Conservation (phyloP, 1,139 yeast species). For the Blastobotrys ciferrii region DNA sequence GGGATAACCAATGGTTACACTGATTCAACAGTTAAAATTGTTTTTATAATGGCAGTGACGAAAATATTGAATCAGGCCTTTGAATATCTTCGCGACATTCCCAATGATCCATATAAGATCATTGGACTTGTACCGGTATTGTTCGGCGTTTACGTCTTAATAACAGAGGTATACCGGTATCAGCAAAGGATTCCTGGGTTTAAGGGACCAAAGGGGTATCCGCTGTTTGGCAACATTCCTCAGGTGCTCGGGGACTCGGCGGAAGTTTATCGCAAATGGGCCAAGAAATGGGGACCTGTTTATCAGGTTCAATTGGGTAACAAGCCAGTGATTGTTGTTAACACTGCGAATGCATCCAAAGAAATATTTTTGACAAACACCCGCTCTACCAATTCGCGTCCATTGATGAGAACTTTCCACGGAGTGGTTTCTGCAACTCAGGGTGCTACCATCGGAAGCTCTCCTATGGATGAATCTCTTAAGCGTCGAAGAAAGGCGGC, state of each 20-base stretch:
- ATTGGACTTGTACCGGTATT: neutral
- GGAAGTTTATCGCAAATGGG: conserved; percentile 46
- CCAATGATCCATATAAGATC: conserved; percentile 1
- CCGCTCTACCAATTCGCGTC: conserved; percentile 60
- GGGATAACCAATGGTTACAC: neutral
- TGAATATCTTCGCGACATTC: conserved; percentile 1
- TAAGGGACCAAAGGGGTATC: conserved; percentile 22
- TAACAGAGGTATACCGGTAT: conserved; percentile 20
- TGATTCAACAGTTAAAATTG: neutral
- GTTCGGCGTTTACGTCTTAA: conserved; percentile 14
- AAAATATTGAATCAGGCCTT: neutral
- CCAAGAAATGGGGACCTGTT: conserved; percentile 45
- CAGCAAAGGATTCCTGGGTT: conserved; percentile 18
- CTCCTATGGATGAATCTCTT: conserved; percentile 60
- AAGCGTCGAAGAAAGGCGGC: conserved; percentile 54
- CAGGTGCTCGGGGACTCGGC: conserved; percentile 18
- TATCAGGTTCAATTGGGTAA: conserved; percentile 64
- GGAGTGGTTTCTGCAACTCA: conserved; percentile 58
- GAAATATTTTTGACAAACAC: conserved; percentile 54
- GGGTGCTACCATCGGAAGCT: conserved; percentile 64
- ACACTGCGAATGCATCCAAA: conserved; percentile 53
- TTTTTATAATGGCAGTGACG: conserved; percentile 7
- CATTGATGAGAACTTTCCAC: conserved; percentile 65
- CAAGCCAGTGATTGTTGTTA: conserved; percentile 58
- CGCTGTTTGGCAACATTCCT: conserved; percentile 22